A percentile compares a stretch with the other conserved stretches of the same genome.
phyloP scores from a whole-genome alignment of 1,284 basidiomycete genomes.

The Trichosporon faecale region DNA sequence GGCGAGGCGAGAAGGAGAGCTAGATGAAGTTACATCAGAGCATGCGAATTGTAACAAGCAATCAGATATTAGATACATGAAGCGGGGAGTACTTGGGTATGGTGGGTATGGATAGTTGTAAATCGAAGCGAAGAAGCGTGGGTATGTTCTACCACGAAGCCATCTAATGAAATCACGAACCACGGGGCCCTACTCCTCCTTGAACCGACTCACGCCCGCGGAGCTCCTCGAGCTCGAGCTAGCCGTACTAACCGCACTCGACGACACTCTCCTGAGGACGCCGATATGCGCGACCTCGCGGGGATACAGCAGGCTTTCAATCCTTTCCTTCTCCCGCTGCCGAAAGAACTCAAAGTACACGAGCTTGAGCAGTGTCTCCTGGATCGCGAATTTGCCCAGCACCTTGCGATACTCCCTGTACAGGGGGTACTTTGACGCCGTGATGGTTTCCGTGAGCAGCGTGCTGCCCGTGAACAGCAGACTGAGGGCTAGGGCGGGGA shows the following conservation, averaged over 20 bases:
- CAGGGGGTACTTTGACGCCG: conserved; percentile 69
- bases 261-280: neutral
- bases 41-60: no score
- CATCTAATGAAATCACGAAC: no score
- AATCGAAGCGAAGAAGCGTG: neutral
- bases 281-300: neutral
- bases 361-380: conserved; percentile 55
- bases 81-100: neutral
- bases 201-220: neutral
- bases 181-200: neutral
- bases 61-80: neutral
- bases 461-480: conserved; percentile 71
- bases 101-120: neutral
- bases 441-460: conserved; percentile 74
- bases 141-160: no score
- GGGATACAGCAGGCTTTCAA: neutral
- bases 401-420: conserved; percentile 71
- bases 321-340: neutral
- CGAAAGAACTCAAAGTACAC: conserved; percentile 29
- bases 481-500: conserved; percentile 57
- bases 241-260: neutral
- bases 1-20: neutral
- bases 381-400: conserved; percentile 76
- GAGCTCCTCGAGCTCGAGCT: neutral
- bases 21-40: no score